Evolutionary conservation across 1,284 basidiomycete species (phyloP).

Genomic region (Ustilago curta): DNA sequence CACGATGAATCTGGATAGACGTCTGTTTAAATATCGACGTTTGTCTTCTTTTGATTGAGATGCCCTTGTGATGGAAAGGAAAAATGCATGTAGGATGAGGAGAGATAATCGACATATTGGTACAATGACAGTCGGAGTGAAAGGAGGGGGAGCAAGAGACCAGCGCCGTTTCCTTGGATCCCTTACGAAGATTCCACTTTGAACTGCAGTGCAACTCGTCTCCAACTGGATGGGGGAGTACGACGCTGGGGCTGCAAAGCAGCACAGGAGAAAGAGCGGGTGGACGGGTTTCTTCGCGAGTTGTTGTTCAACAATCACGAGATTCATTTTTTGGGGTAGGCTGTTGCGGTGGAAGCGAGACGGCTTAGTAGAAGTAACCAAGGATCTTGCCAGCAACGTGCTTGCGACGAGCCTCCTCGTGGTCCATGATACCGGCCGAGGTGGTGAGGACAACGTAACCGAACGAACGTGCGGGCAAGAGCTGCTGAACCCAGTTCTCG

Average conservation of each 20-base stretch:
- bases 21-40: conserved; percentile 1
- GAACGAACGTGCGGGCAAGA: conserved; percentile 80
- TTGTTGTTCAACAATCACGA: conserved; percentile 2
- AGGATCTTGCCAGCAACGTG: conserved; percentile 88
- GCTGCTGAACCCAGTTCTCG: conserved; percentile 78
- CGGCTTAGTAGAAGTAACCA: conserved; percentile 68
- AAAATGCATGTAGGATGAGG: conserved; percentile 9
- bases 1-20: neutral
- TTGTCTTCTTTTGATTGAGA: conserved; percentile 6
- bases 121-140: conserved; percentile 31
- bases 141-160: conserved; percentile 1
- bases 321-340: conserved; percentile 23
- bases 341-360: neutral
- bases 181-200: conserved; percentile 19
- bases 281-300: conserved; percentile 22
- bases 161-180: conserved; percentile 45
- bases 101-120: conserved; percentile 27
- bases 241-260: conserved; percentile 27
- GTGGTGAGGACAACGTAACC: conserved; percentile 97
- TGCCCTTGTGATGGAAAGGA: conserved; percentile 3
- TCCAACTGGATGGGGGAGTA: conserved; percentile 33
- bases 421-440: conserved; percentile 97
- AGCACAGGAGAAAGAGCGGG: conserved; percentile 12
- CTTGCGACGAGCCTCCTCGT: conserved; percentile 98
- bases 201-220: conserved; percentile 6